Conservation (phyloP, 208 protist genomes). For the Sergeia podlipaevii region DNA sequence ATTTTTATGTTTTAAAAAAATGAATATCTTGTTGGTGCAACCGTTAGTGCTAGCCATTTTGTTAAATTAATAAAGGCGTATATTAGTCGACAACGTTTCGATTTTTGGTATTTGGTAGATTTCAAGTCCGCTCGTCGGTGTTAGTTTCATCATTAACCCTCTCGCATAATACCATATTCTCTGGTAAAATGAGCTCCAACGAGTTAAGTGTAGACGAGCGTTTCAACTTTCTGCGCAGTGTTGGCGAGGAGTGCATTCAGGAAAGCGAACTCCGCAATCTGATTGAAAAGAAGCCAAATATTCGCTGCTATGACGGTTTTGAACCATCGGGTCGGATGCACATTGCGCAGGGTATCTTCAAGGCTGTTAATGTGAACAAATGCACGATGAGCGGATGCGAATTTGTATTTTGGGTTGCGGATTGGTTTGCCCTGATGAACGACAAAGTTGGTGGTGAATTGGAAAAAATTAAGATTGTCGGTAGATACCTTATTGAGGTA, state of each 20-base stretch:
- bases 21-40: neutral
- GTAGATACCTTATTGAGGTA: slow-evolving; percentile 97
- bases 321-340: slow-evolving; percentile 99
- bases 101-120: too few relatives aligned
- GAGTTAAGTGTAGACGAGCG: slow-evolving; percentile 44
- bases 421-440: slow-evolving; percentile 99
- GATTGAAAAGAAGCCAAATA: slow-evolving; percentile 89
- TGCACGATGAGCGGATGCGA: slow-evolving; percentile 94
- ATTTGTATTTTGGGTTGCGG: slow-evolving; percentile 99
- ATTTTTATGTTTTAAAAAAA: slow-evolving; percentile 8
- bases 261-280: slow-evolving; percentile 91
- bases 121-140: too few relatives aligned
- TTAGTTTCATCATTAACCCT: neutral
- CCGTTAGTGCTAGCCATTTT: neutral
- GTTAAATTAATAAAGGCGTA: too few relatives aligned
- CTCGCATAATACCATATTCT: neutral
- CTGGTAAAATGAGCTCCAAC: neutral
- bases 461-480: slow-evolving; percentile 96
- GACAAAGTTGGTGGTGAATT: slow-evolving; percentile 99
- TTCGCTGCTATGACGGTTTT: slow-evolving; percentile 99
- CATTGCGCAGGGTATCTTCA: slow-evolving; percentile 99
- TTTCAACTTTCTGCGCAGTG: slow-evolving; percentile 80
- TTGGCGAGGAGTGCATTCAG: slow-evolving; percentile 97
- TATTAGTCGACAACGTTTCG: too few relatives aligned
- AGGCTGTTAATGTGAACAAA: slow-evolving; percentile 99